These are phyloP conservation scores for Fusarium acutatum DNA, from an alignment of 2,329 filamentous ascomycete species.

Conservation along the genomic window DNA sequence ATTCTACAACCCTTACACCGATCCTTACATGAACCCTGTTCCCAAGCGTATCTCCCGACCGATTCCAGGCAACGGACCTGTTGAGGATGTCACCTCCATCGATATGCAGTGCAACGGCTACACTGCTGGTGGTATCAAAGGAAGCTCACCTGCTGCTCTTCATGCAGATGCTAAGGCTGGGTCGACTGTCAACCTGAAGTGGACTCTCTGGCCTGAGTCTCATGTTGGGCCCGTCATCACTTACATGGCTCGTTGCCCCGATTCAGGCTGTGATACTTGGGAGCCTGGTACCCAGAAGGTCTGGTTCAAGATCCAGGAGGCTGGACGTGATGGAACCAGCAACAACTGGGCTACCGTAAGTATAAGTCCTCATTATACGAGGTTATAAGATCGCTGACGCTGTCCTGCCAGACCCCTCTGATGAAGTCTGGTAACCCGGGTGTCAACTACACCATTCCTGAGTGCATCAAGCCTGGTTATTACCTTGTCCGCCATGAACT, in stretches of 20 bases:
- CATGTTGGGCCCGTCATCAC: constrained; percentile 65
- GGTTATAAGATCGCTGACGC: not conserved
- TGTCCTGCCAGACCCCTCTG: constrained; percentile 46
- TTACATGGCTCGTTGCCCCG: constrained; percentile 68
- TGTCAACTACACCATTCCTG: constrained; percentile 62
- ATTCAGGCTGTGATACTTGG: constrained; percentile 59
- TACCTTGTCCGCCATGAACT: constrained; percentile 68
- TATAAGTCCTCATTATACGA: not conserved
- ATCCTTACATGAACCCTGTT: constrained; percentile 54
- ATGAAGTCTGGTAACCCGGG: constrained; percentile 56
- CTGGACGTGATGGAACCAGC: constrained; percentile 59
- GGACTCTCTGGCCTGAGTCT: constrained; percentile 61
- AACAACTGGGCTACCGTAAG: constrained; percentile 56
- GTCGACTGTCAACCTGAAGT: constrained; percentile 60
- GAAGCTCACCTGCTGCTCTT: constrained; percentile 61
- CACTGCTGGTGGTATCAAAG: constrained; percentile 56
- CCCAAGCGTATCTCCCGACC: constrained; percentile 64
- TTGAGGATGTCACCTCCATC: constrained; percentile 60
- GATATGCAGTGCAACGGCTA: constrained; percentile 67
- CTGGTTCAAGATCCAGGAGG: constrained; percentile 66
- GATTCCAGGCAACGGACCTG: constrained; percentile 66
- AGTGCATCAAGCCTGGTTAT: constrained; percentile 60
- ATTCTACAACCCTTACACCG: constrained; percentile 50
- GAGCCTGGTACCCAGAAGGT: constrained; percentile 58
- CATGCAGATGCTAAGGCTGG: constrained; percentile 64